Evolutionary conservation across 768 basidiomycete genomes (phyloP), one percentile per base, ranked within the genome.

Genomic region (Boletus reticulatus): DNA sequence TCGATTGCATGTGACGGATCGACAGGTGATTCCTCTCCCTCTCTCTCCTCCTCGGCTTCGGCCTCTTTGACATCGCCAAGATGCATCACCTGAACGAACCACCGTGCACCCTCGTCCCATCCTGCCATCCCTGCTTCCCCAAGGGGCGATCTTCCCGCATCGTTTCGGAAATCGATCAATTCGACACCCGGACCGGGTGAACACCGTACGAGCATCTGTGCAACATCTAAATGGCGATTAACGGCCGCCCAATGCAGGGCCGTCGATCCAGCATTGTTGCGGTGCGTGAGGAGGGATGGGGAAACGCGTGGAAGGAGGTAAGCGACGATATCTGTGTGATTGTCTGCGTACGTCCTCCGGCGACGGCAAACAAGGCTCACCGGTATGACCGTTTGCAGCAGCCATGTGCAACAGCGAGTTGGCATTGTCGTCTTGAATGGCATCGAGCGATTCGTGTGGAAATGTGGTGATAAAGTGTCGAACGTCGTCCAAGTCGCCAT

Each of bases 171-270:
- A 68, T 88, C 92, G 63, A 92, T 93, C 59, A 87, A 72, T 64
- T 80, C 78, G 27, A 80, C 69, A 1, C 93, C 84, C 2, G 85
- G 84, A 0, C 87, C 87, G 20, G 61, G 64, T 0, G 80, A 73
- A 60, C 78, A 79, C 49, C 77, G 70, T 12, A 92, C 81, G 31
- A 93, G 81, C 36, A 75, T 77, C 67, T 85, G 78, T 1, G 80
- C 78, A 45, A 85, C 67, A 8, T 72, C 67, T 4, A 96, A 80
- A 62, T 95, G 94, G 3, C 80, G 75, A 69, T 97, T 98, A 39
- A 94, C 70, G 3, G 89, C 84, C 0, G 94, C 94, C 94, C 94
- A 97, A 66, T 98, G 95, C 7, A 97, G 73, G 8, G 95, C 80
- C 3, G 91, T 95, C 24, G 94, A 95, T 49, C 84, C 79, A 0